phyloP scores from a whole-genome alignment of 306 rosid genomes.

The Prunus mume region DNA sequence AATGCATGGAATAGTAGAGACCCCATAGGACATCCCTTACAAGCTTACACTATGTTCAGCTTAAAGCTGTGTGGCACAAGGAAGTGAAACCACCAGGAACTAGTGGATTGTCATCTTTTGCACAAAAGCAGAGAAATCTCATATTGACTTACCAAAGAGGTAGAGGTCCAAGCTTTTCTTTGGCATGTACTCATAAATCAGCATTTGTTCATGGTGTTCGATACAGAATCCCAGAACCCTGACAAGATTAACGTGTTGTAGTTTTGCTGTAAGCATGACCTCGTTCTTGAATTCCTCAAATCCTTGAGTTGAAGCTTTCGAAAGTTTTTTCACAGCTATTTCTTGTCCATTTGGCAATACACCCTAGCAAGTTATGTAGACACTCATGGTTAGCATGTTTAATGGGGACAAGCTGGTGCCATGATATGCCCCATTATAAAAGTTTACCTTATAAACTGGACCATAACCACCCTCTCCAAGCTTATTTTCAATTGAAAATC shows the following conservation, averaged over 20 bases:
- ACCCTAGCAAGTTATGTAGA: slow-evolving; percentile 14
- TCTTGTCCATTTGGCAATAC: slow-evolving; percentile 28
- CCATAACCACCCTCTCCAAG: slow-evolving; percentile 63
- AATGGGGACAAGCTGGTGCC: not conserved
- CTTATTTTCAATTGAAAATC: slow-evolving; percentile 39
- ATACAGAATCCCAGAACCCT: not conserved
- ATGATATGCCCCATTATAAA: not conserved
- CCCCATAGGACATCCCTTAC: not conserved
- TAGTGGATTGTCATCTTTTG: not conserved
- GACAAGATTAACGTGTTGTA: slow-evolving; percentile 5
- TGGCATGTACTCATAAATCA: slow-evolving; percentile 1
- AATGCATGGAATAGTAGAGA: not conserved
- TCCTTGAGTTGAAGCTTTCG: slow-evolving; percentile 36
- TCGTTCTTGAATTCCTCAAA: slow-evolving; percentile 26
- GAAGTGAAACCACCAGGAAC: not conserved
- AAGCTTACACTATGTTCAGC: not conserved
- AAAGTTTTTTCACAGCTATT: slow-evolving; percentile 33
- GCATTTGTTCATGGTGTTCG: not conserved
- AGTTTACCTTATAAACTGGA: slow-evolving; percentile 44
- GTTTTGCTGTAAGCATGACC: not conserved
- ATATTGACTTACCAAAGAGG: slow-evolving; percentile 32
- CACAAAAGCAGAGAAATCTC: slow-evolving; percentile 5
- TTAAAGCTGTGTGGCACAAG: not conserved
- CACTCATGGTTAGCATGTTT: not conserved
- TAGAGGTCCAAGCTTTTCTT: not conserved